Evolutionary conservation across 2,329 filamentous ascomycete genomes (phyloP).

Genomic region (Cladophialophora carrionii): DNA sequence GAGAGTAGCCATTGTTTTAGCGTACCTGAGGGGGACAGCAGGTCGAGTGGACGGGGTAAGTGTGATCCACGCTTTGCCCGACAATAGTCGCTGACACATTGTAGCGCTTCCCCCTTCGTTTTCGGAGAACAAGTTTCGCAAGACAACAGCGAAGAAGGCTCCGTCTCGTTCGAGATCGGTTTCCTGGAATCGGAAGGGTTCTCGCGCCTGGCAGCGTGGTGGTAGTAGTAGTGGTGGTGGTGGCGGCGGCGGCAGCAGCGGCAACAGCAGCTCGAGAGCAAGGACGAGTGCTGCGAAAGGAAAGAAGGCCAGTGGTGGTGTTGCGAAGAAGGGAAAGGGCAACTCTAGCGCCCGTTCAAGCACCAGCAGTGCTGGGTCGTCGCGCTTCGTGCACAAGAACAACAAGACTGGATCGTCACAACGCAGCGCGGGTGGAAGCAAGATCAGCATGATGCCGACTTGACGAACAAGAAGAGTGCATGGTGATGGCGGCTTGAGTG

Average conservation of each 20-base stretch:
- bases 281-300: constrained; percentile 12
- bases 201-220: constrained; percentile 17
- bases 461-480: constrained; percentile 32
- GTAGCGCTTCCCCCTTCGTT: constrained; percentile 35
- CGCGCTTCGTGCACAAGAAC: constrained; percentile 21
- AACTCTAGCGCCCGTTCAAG: constrained; percentile 26
- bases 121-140: constrained; percentile 16
- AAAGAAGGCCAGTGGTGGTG: constrained; percentile 13
- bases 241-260: constrained; percentile 1
- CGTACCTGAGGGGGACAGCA: constrained; percentile 27
- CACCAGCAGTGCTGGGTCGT: constrained; percentile 14
- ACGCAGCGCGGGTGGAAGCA: constrained; percentile 26
- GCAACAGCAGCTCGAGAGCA: constrained; percentile 16
- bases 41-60: constrained; percentile 37
- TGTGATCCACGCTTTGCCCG: not conserved
- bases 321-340: constrained; percentile 27
- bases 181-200: constrained; percentile 18
- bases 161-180: constrained; percentile 3
- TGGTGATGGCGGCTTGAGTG: not conserved
- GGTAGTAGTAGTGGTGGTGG: too few relatives aligned
- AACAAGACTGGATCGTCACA: constrained; percentile 11
- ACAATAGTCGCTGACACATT: constrained; percentile 22
- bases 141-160: constrained; percentile 15
- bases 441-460: constrained; percentile 47
- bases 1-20: constrained; percentile 39